phyloP scores from a whole-genome alignment of 176 grass and related monocot species.

The Zoysia japonica region DNA sequence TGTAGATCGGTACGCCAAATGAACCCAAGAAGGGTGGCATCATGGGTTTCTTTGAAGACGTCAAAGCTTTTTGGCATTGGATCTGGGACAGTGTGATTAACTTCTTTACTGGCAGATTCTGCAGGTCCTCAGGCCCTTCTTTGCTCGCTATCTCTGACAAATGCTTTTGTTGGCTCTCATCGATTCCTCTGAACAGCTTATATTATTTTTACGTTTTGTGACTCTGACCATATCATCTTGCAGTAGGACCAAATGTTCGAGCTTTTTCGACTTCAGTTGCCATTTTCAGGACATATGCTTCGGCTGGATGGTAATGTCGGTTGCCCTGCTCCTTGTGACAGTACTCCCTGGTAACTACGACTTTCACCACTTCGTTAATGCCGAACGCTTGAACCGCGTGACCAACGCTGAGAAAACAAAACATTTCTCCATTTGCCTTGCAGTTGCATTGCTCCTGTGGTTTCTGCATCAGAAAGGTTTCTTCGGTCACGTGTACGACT shows the following conservation, averaged over 20 bases:
- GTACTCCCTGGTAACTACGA: slow-evolving; percentile 48
- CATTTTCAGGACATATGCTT: slow-evolving; percentile 69
- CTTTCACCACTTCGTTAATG: not conserved
- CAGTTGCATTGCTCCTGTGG: slow-evolving; percentile 58
- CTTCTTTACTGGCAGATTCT: slow-evolving; percentile 76
- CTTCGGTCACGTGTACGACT: slow-evolving; percentile 71
- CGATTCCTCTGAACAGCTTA: not conserved
- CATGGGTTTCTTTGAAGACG: slow-evolving; percentile 52
- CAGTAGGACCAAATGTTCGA: slow-evolving; percentile 60
- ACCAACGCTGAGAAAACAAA: not conserved
- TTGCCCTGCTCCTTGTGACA: slow-evolving; percentile 45
- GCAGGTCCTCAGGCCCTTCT: slow-evolving; percentile 46
- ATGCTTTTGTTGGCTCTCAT: not conserved
- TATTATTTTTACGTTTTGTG: not conserved
- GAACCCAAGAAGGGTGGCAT: slow-evolving; percentile 46
- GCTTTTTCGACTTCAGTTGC: slow-evolving; percentile 73
- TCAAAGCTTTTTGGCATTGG: slow-evolving; percentile 46
- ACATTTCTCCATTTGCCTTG: not conserved
- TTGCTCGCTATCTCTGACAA: not conserved
- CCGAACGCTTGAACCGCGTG: not conserved
- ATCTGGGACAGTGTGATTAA: slow-evolving; percentile 45
- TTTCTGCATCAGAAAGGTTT: slow-evolving; percentile 75
- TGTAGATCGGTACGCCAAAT: slow-evolving; percentile 52
- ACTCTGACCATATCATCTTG: slow-evolving; percentile 6
- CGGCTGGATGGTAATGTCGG: slow-evolving; percentile 63